phyloP scores from a whole-genome alignment of 441 rosid species.

The Populus tomentosa region DNA sequence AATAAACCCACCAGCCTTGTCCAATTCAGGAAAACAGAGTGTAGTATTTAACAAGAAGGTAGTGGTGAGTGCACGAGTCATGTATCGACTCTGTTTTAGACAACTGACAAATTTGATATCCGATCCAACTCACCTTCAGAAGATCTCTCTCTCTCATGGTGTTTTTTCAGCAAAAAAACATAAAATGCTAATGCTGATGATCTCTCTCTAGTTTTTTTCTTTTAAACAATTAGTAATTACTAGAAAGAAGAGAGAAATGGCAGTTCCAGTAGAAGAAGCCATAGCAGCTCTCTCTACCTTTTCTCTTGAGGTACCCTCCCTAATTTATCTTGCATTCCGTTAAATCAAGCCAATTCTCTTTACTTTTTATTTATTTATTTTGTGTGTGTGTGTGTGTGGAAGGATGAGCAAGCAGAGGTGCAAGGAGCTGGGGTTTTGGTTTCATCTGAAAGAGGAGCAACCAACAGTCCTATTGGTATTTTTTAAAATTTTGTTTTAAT shows the following conservation, averaged over 20 bases:
- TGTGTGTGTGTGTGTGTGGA: background rate
- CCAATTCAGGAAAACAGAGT: background rate
- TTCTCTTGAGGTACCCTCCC: slow-evolving; percentile 70
- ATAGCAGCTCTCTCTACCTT: slow-evolving; percentile 96
- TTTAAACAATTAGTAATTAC: background rate
- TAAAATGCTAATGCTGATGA: background rate
- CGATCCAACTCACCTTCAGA: background rate
- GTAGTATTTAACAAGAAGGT: too few species aligned
- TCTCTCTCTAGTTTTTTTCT: background rate
- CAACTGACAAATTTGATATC: background rate
- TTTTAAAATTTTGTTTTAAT: background rate
- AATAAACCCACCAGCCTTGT: background rate
- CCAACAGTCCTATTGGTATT: slow-evolving; percentile 81
- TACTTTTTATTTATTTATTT: background rate
- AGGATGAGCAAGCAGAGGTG: slow-evolving; percentile 97
- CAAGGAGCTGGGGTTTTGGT: slow-evolving; percentile 91
- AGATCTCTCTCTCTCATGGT: background rate
- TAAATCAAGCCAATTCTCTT: background rate
- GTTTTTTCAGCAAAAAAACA: background rate
- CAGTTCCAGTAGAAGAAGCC: slow-evolving; percentile 99
- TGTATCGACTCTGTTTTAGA: background rate
- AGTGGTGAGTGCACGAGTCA: background rate
- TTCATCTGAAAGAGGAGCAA: slow-evolving; percentile 81
- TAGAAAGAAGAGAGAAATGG: slow-evolving; percentile 22
- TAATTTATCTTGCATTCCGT: background rate